phyloP scores from a whole-genome alignment of 2,329 filamentous ascomycete species.

The Juglanconis sp. region DNA sequence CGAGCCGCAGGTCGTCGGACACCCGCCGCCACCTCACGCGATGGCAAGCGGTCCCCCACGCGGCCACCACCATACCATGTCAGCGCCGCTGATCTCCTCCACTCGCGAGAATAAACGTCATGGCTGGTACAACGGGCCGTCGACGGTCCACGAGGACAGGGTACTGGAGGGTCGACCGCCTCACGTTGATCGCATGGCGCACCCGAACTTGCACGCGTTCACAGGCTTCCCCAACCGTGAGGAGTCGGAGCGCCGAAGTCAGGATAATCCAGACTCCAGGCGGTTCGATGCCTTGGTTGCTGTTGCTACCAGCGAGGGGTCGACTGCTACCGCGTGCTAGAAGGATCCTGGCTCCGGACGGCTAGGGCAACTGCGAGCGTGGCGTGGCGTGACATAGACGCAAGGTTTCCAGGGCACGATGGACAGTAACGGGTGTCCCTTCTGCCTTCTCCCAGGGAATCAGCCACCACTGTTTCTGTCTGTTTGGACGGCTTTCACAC shows the following conservation, averaged over 20 bases:
- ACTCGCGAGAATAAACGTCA: conserved; percentile 63
- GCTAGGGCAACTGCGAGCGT: too few relatives aligned
- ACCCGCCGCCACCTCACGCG: conserved; percentile 19
- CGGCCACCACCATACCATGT: conserved; percentile 57
- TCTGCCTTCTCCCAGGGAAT: not conserved
- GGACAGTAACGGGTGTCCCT: too few relatives aligned
- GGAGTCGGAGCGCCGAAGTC: conserved; percentile 19
- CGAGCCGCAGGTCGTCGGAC: conserved; percentile 34
- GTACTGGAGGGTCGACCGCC: conserved; percentile 33
- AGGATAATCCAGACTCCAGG: conserved; percentile 41
- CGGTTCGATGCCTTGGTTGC: conserved; percentile 62
- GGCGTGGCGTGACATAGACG: too few relatives aligned
- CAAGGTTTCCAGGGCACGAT: too few relatives aligned
- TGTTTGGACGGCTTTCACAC: not conserved
- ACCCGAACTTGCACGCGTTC: conserved; percentile 54
- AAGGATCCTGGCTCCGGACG: too few relatives aligned
- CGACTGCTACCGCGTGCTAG: conserved; percentile 24
- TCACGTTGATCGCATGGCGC: conserved; percentile 55
- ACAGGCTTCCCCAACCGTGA: conserved; percentile 46
- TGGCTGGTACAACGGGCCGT: conserved; percentile 66
- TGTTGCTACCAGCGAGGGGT: conserved; percentile 57
- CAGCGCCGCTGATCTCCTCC: conserved; percentile 53
- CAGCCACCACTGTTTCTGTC: not conserved
- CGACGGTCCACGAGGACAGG: conserved; percentile 34
- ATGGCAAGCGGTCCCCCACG: conserved; percentile 14